Evolutionary conservation across 441 rosid species (phyloP).

Genomic region (Pelargonium myrrhifolium): DNA sequence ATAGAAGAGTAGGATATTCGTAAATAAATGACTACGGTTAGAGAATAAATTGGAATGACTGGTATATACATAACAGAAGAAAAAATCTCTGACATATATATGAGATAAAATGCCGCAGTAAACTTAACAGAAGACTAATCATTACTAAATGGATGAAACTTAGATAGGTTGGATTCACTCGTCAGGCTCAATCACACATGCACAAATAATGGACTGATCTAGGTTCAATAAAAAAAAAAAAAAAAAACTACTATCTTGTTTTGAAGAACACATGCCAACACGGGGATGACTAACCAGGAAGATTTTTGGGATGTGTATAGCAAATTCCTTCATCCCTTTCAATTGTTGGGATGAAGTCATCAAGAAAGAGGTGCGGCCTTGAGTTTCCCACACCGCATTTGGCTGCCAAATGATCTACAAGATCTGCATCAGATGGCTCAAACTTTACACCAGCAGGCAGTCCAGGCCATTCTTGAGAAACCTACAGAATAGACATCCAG

Average conservation of each 20-base stretch:
- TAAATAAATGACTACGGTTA: no score
- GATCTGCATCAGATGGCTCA: conserved; percentile 78
- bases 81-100: no score
- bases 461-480: conserved; percentile 67
- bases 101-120: no score
- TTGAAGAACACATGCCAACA: neutral
- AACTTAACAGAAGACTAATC: no score
- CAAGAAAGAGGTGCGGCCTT: conserved; percentile 46
- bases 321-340: conserved; percentile 66
- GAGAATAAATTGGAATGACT: neutral
- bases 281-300: conserved; percentile 50
- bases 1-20: no score
- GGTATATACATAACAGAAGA: no score
- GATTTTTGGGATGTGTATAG: conserved; percentile 84
- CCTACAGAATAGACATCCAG: conserved; percentile 32
- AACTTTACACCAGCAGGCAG: conserved; percentile 91
- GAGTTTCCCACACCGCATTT: conserved; percentile 59
- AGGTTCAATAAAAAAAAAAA: no score
- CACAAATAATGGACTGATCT: no score
- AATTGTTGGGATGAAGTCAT: conserved; percentile 73
- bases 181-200: no score
- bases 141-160: no score
- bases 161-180: no score
- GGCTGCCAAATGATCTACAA: conserved; percentile 65
- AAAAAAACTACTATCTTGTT: neutral